Base-by-base conservation (phyloP, 352 stramenopile genomes). In the Phytophthora citrophthora region DNA sequence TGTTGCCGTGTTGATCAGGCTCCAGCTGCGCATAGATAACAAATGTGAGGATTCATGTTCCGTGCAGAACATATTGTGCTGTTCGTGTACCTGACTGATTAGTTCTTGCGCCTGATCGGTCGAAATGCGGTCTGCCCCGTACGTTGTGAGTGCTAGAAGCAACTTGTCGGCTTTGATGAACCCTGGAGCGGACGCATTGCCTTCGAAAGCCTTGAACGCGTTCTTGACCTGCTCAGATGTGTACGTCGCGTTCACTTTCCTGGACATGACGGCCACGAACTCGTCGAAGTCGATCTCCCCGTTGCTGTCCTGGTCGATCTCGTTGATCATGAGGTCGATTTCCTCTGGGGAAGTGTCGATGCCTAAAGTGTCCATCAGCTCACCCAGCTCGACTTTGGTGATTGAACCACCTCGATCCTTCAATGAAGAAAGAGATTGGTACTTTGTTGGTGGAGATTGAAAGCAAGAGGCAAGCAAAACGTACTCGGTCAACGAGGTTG, bases 271-370 rank as follows among this genome's bases (percentile, higher is more conserved):
- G 2, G 89, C 93, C 5, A 97, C 91, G 60, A 98, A 98, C 68
- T 98, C 94, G 71, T 97, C 88, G 71, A 98, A 98, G 68, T 98
- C 93, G 64, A 98, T 98, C 54, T 97, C 93, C 23, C 92, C 93
- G 52, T 97, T 97, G 68, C 84, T 96, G 76, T 98, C 91, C 68
- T 98, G 88, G 68, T 98, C 94, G 67, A 98, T 98, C 60, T 98
- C 94, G 45, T 96, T 82, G 62, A 98, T 97, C 94, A 98, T 98
- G 15, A 97, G 76, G 41, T 98, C 91, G 44, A 98, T 97, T 54
- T 98, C 94, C 66, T 98, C 71, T 2, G 91, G 86, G 1, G 86
- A 96, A 12, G 92, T 96, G 74, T 98, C 90, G 45, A 98, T 98
- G 31, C 92, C 93, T 2, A 98, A 63, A 4, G 94, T 98, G 61